Percentiles rank a stretch among this genome's conserved stretches.
Conservation (phyloP, 106 monocot genomes). For the Ottelia alismoides region DNA sequence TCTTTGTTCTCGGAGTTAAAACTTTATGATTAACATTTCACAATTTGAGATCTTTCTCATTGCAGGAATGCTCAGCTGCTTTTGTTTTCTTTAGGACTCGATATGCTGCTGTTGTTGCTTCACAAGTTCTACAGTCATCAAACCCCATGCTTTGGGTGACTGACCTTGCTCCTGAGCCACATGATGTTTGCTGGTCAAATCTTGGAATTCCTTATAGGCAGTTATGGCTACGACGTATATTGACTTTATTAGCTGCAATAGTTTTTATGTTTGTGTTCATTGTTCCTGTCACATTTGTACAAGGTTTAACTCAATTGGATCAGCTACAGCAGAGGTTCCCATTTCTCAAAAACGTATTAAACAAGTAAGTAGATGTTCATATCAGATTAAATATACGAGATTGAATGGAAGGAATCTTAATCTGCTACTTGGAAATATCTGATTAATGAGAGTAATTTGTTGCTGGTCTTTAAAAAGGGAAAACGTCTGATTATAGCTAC, state of each 20-base stretch:
- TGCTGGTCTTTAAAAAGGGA: no score
- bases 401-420: no score
- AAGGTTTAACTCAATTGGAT: constrained; percentile 76
- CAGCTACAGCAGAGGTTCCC: constrained; percentile 60
- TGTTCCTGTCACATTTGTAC: constrained; percentile 82
- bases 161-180: constrained; percentile 75
- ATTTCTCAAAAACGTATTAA: constrained; percentile 62
- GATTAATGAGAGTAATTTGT: no score
- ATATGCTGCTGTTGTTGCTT: constrained; percentile 67
- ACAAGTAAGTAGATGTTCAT: constrained; percentile 61
- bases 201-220: constrained; percentile 83
- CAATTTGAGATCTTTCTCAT: neutral
- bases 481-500: no score
- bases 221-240: constrained; percentile 84
- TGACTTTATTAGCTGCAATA: constrained; percentile 48
- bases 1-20: neutral
- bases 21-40: neutral
- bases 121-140: constrained; percentile 79
- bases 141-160: constrained; percentile 93
- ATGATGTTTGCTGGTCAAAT: constrained; percentile 96
- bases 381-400: no score
- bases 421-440: no score
- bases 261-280: constrained; percentile 79
- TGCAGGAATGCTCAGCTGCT: constrained; percentile 81
- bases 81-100: constrained; percentile 92